Evolutionary conservation across 805 yeast genomes (phyloP), one percentile per base, ranked within the genome.

Genomic region (Lachancea mirantina): DNA sequence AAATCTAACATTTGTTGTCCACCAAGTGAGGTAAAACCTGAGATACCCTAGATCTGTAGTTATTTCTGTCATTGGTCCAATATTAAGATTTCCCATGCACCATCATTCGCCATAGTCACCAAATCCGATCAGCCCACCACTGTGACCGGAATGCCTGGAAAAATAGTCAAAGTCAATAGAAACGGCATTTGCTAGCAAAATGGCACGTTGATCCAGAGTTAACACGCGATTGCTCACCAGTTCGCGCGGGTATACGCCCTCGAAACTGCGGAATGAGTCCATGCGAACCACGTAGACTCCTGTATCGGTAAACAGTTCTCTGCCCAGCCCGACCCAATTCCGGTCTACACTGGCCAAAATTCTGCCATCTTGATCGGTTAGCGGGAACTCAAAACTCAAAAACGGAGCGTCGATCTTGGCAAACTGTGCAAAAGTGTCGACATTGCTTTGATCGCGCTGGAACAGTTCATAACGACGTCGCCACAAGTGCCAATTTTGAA

Each of bases 401-500:
- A 89, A 80, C 2, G 89, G 89, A 0, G 95, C 76, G 60, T 92
- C 96, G 26, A 92, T 78, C 7, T 67, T 69, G 17, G 96, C 96
- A 64, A 78, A 92, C 55, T 92, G 97, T 17, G 71, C 68, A 52
- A 72, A 80, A 9, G 43, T 28, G 10, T 31, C 22, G 1, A 34
- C 35, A 13, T 61, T 67, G 16, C 67, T 65, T 3, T 30, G 26
- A 17, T 65, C 66, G 27, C 45, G 42, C 43, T 71, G 64, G 52
- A 84, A 92, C 46, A 92, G 62, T 49, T 88, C 84, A 57, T 92
- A 92, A 30, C 80, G 62, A 37, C 98, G 67, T 52, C 97, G 71
- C 95, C 96, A 88, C 25, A 80, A 64, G 62, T 92, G 97, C 96
- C 96, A 92, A 43, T 81, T 78, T 57, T 92, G 98, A 4, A 82